Percentiles rank a stretch among this genome's conserved stretches.
phyloP scores from a whole-genome alignment of 148 eudicot genomes.

The Vaccinium corymbosum region DNA sequence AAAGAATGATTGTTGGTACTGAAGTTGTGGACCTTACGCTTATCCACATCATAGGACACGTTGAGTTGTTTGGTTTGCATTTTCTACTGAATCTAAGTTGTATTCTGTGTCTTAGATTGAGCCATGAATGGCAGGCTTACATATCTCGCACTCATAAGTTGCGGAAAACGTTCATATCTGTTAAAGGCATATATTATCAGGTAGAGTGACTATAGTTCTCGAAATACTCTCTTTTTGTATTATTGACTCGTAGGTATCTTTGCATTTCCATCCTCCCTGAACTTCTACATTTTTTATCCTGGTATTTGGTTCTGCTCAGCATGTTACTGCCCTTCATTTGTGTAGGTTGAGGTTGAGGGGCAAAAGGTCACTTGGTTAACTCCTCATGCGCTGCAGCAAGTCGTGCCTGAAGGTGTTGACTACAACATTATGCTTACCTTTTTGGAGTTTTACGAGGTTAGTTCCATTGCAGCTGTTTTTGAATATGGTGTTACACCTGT shows the following conservation, averaged over 20 bases:
- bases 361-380: conserved; percentile 92
- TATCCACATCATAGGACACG: neutral
- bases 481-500: neutral
- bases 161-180: conserved; percentile 81
- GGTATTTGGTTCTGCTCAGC: neutral
- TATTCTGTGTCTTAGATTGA: conserved; percentile 43
- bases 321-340: conserved; percentile 8
- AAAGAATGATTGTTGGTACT: neutral
- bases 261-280: neutral
- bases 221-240: neutral
- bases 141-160: conserved; percentile 82
- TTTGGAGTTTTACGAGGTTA: conserved; percentile 85
- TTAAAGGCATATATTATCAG: conserved; percentile 96
- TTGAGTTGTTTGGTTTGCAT: neutral
- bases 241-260: neutral
- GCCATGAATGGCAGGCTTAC: conserved; percentile 97
- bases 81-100: neutral
- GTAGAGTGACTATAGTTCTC: conserved; percentile 26
- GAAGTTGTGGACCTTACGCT: neutral
- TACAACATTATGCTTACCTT: conserved; percentile 76
- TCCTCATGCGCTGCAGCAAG: conserved; percentile 95
- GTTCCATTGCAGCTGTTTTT: neutral
- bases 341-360: conserved; percentile 83
- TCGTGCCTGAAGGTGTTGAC: conserved; percentile 82
- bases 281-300: neutral